Evolutionary conservation across 2,329 filamentous ascomycete genomes (phyloP).

Genomic region (Botrytis tulipae): DNA sequence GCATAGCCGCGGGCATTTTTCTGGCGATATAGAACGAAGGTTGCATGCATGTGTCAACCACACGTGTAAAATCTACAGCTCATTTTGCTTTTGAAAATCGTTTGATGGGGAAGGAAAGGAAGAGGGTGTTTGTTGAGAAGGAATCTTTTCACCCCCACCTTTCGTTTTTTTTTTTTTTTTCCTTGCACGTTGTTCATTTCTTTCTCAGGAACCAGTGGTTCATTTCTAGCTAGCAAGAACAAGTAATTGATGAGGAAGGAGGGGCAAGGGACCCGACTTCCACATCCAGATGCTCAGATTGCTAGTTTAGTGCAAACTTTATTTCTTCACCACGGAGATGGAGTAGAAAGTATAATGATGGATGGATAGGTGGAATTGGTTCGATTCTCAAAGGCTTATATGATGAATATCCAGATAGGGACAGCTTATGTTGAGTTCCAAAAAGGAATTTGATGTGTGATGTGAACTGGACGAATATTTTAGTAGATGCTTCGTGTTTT

Average conservation of each 20-base stretch:
- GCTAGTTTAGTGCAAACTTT: neutral
- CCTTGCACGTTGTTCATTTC: neutral
- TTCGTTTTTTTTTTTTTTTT: neutral
- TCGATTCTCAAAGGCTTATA: conserved; percentile 41
- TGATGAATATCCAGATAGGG: conserved; percentile 99
- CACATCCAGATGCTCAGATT: neutral
- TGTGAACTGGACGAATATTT: conserved; percentile 95
- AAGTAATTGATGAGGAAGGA: neutral
- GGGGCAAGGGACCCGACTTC: conserved; percentile 7
- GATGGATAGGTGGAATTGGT: neutral
- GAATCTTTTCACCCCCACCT: neutral
- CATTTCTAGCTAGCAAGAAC: neutral
- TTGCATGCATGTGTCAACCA: neutral
- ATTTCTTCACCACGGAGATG: neutral
- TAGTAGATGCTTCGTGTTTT: conserved; percentile 99
- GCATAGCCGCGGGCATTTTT: neutral
- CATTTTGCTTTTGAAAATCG: neutral
- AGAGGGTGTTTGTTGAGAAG: neutral
- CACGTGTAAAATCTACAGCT: neutral
- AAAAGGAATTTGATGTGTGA: conserved; percentile 65
- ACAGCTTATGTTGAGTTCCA: conserved; percentile 80
- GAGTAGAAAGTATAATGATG: neutral
- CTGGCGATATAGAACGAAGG: neutral
- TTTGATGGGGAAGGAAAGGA: too few species aligned
- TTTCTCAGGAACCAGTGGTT: neutral